Base-by-base conservation (phyloP, 805 yeast species). In the Candida suzukii region DNA sequence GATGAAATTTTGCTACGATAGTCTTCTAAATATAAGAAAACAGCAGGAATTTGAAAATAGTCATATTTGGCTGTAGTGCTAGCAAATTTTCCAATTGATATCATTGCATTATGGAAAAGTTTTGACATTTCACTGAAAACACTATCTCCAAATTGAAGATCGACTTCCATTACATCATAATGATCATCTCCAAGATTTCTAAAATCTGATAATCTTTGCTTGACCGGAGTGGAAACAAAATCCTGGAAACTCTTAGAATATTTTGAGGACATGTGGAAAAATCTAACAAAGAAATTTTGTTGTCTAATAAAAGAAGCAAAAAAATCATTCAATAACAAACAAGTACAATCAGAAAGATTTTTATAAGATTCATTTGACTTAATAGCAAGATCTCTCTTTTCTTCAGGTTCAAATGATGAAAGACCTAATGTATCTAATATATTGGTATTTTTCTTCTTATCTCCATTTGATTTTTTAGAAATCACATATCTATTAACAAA, bases 241-340 rank as follows among this genome's bases (percentile, higher is more conserved):
- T 67, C 67, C 21, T 63, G 64, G 42, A 79, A 73, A n/a, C 61
- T 63, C 9, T 54, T 45, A 16, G 50, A 50, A 3, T 54, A 57
- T 10, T 54, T 46, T 1, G 73, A 63, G 1, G 78, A 69, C 4
- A 72, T 39, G 50, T 66, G 70, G 60, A 75, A 71, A 50, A 78
- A 63, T 10, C 54, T 57, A 21, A 64, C 66, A 5, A 73, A 46
- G 32, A 76, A 68, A 46, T 70, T 71, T 51, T 76, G 82, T 44
- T 76, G 77, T n/a, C 61, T 37, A 2, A 52, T 40, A 10, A 52
- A 34, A 4, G 52, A 44, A 24, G 43, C 41, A 34, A 46, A 47
- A 31, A 36, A 49, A 7, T 30, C 36, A 9, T 44, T 41, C 21
- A 57, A 33, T 3, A 48, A 26, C 13, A 37, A 38, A 26, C 9